Evolutionary conservation across 371 early-diverging fungal genomes (phyloP).

Genomic region (Apophysomyces ossiformis): DNA sequence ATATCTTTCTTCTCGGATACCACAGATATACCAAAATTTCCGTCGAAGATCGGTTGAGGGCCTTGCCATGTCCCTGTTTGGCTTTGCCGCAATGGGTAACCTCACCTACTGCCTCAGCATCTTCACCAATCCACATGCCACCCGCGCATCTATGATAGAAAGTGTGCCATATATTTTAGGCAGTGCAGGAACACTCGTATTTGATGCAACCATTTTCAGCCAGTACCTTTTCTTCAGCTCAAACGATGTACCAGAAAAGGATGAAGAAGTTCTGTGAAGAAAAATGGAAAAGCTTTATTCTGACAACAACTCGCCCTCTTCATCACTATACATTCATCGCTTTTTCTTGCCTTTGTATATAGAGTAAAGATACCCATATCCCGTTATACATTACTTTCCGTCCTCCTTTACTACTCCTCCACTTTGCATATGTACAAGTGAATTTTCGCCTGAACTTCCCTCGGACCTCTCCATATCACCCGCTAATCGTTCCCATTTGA

Average conservation of each 20-base stretch:
- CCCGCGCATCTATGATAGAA: constrained; percentile 46
- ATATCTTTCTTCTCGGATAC: constrained; percentile 70
- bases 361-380: not conserved
- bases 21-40: constrained; percentile 71
- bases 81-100: constrained; percentile 76
- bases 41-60: constrained; percentile 67
- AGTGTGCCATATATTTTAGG: constrained; percentile 74
- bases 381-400: not conserved
- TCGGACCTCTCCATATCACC: too few relatives aligned
- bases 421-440: too few relatives aligned
- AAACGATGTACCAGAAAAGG: not conserved
- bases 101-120: constrained; percentile 70
- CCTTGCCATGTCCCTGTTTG: constrained; percentile 70
- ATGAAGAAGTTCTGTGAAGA: not conserved
- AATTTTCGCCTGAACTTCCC: too few relatives aligned
- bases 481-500: too few relatives aligned
- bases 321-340: too few relatives aligned
- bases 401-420: not conserved
- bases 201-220: constrained; percentile 66
- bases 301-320: not conserved
- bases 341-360: not conserved
- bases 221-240: constrained; percentile 50
- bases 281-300: not conserved
- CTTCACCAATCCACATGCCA: constrained; percentile 57
- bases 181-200: constrained; percentile 65